phyloP scores from a whole-genome alignment of 768 basidiomycete species.

The Amanita thiersii region DNA sequence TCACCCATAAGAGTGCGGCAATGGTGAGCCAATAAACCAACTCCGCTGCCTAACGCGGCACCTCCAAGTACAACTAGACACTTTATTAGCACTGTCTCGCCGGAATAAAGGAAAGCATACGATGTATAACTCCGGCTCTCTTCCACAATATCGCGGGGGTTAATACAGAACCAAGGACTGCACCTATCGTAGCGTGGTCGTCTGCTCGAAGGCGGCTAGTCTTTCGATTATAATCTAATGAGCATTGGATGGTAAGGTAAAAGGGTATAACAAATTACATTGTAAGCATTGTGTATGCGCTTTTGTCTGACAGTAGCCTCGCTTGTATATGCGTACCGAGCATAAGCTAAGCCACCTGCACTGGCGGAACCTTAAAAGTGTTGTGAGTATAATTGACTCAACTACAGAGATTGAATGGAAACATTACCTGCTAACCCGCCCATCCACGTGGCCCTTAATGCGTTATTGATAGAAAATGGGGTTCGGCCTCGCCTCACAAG shows the following conservation, averaged over 20 bases:
- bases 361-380: conserved; percentile 32
- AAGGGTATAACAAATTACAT: conserved; percentile 30
- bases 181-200: conserved; percentile 73
- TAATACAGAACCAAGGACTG: conserved; percentile 52
- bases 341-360: conserved; percentile 53
- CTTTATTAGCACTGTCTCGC: neutral
- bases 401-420: neutral
- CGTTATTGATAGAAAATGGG: conserved; percentile 49
- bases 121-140: conserved; percentile 48
- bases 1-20: conserved; percentile 2
- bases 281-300: conserved; percentile 45
- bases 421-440: conserved; percentile 52
- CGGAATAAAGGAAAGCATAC: conserved; percentile 26
- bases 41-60: neutral
- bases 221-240: conserved; percentile 22
- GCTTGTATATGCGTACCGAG: conserved; percentile 46
- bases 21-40: neutral
- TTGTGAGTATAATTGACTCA: conserved; percentile 1
- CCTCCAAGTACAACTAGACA: conserved; percentile 1
- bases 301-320: conserved; percentile 39
- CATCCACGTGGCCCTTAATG: conserved; percentile 68
- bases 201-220: conserved; percentile 51
- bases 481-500: conserved; percentile 46
- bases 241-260: neutral
- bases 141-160: conserved; percentile 72